These are phyloP conservation scores for Combretum micranthum DNA, from an alignment of 345 rosid species.

Conservation along the genomic window DNA sequence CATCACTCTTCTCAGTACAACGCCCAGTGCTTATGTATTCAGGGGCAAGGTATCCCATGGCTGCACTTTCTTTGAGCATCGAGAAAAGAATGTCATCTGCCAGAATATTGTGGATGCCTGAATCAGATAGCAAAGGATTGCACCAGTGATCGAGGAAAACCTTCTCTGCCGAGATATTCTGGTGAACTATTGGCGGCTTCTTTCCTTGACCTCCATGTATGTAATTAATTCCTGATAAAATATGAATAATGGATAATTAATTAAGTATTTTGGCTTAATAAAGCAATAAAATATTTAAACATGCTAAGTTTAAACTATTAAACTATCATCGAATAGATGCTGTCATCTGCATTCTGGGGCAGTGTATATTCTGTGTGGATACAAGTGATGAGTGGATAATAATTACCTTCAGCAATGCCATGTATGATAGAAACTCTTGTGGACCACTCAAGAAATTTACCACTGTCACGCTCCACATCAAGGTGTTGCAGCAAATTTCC, in stretches of 20 bases:
- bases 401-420: constrained; percentile 84
- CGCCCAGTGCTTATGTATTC: constrained; percentile 87
- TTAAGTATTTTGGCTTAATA: too few relatives aligned
- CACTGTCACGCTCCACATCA: constrained; percentile 47
- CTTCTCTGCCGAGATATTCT: constrained; percentile 76
- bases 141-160: constrained; percentile 60
- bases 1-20: constrained; percentile 84
- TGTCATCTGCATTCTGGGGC: too few relatives aligned
- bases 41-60: constrained; percentile 97
- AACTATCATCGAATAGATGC: too few relatives aligned
- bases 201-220: constrained; percentile 60
- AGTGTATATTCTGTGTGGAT: too few relatives aligned
- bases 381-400: background rate
- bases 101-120: constrained; percentile 86
- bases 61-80: constrained; percentile 87
- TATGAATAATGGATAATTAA: background rate
- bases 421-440: constrained; percentile 64
- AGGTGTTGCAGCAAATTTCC: constrained; percentile 82
- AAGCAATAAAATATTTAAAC: too few relatives aligned
- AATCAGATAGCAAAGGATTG: constrained; percentile 67
- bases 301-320: too few relatives aligned
- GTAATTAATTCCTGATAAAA: constrained; percentile 57
- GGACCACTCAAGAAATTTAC: constrained; percentile 76
- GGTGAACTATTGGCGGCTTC: constrained; percentile 67
- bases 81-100: constrained; percentile 89